Conservation (phyloP, 805 yeast species). For the Kazachstania africana region DNA sequence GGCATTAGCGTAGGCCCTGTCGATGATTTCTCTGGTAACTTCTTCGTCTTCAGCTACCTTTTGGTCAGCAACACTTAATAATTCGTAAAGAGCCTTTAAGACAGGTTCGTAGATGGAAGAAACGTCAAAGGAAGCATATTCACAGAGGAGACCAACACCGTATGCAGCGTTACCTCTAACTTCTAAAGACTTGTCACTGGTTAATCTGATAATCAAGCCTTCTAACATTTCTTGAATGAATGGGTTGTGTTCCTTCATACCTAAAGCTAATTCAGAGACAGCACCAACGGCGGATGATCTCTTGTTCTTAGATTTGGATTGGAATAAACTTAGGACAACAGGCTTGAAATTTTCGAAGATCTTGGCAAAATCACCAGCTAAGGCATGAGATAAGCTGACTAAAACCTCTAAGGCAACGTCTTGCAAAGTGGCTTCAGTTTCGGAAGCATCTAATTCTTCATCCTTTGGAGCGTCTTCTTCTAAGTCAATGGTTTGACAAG, state of each 20-base stretch:
- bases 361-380: constrained; percentile 66
- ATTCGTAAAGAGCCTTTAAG: constrained; percentile 53
- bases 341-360: constrained; percentile 65
- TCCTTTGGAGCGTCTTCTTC: constrained; percentile 49
- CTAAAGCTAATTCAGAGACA: constrained; percentile 76
- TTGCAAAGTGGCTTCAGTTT: constrained; percentile 54
- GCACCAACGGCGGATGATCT: constrained; percentile 82
- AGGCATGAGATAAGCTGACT: constrained; percentile 61
- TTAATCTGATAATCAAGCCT: constrained; percentile 55
- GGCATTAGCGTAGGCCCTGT: constrained; percentile 84
- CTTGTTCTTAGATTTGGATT: constrained; percentile 56
- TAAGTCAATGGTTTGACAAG: constrained; percentile 69
- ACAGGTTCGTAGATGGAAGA: constrained; percentile 56
- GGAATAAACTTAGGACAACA: constrained; percentile 43
- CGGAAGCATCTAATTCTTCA: constrained; percentile 44
- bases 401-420: constrained; percentile 83
- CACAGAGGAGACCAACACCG: constrained; percentile 73
- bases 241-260: constrained; percentile 56
- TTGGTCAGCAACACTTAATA: constrained; percentile 69
- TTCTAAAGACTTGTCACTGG: constrained; percentile 68
- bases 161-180: constrained; percentile 93
- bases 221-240: constrained; percentile 59
- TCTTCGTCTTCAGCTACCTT: constrained; percentile 51
- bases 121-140: constrained; percentile 40
- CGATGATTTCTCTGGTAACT: constrained; percentile 65